Conservation (phyloP, 2,329 filamentous ascomycete species). For the Leptographium wingfieldii region DNA sequence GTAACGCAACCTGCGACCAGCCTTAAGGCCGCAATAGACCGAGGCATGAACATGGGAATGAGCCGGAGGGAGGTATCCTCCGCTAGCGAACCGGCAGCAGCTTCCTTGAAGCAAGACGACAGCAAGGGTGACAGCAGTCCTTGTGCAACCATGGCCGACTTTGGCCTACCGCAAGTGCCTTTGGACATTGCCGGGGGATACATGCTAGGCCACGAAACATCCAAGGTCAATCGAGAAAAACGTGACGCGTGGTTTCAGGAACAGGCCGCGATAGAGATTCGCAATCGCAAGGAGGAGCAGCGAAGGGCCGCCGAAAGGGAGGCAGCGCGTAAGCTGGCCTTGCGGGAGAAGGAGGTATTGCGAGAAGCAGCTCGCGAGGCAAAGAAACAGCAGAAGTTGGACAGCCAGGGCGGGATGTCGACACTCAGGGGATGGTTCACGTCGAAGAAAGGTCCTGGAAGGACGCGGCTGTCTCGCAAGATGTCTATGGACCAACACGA, state of each 20-base stretch:
- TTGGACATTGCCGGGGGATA: conserved; percentile 2
- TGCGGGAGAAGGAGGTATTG: not conserved
- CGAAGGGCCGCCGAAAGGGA: not conserved
- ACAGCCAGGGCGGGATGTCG: not conserved
- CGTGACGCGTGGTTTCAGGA: conserved; percentile 9
- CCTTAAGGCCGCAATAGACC: conserved; percentile 1
- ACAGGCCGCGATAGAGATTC: not conserved
- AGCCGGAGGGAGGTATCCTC: not conserved
- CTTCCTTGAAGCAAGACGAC: not conserved
- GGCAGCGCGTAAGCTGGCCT: not conserved
- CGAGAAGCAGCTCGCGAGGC: not conserved
- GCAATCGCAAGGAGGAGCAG: not conserved
- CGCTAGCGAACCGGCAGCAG: not conserved
- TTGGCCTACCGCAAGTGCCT: conserved; percentile 3
- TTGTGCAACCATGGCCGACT: conserved; percentile 5
- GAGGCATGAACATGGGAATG: not conserved
- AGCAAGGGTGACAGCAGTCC: not conserved
- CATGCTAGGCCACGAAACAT: conserved; percentile 1
- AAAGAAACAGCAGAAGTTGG: not conserved
- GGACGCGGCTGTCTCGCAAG: conserved; percentile 3
- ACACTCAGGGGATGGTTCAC: conserved; percentile 8
- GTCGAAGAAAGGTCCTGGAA: conserved; percentile 7
- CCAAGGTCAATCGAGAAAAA: conserved; percentile 5
- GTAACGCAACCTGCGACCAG: conserved; percentile 1
- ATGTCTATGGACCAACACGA: not conserved